Evolutionary conservation across 2,329 filamentous ascomycete genomes (phyloP).

Genomic region (Tolypocladium inflatum): DNA sequence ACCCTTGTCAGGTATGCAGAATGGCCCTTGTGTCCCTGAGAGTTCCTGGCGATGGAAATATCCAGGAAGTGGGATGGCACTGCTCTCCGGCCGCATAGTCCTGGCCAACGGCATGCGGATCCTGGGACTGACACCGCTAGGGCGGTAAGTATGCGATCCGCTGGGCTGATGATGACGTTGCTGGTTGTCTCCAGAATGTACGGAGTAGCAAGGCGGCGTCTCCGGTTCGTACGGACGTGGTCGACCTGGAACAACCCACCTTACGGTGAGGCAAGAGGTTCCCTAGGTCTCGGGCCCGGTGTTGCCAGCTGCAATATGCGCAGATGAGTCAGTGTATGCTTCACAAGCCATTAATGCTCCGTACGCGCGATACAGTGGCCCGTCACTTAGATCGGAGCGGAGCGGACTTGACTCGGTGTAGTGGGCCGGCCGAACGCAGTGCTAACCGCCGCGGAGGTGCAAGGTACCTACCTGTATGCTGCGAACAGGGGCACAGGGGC

Average conservation of each 20-base stretch:
- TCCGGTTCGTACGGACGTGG: no score
- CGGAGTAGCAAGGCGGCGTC: not conserved
- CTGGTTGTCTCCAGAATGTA: constrained; percentile 1
- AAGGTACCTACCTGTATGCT: not conserved
- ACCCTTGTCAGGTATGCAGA: no score
- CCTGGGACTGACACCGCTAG: constrained; percentile 67
- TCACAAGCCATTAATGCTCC: no score
- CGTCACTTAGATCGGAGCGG: not conserved
- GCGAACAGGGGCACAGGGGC: no score
- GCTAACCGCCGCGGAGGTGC: not conserved
- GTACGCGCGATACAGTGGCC: not conserved
- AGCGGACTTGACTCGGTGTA: not conserved
- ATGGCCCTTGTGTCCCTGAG: no score
- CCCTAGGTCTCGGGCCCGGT: not conserved
- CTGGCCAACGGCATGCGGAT: constrained; percentile 56
- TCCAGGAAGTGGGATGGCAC: no score
- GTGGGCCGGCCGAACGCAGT: not conserved
- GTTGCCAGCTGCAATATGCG: not conserved
- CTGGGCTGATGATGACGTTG: not conserved
- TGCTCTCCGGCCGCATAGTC: constrained; percentile 44
- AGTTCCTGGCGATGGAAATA: no score
- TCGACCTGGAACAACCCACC: not conserved
- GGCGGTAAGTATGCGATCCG: constrained; percentile 27
- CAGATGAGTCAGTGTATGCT: not conserved
- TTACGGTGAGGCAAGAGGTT: not conserved